Evolutionary conservation across 2,329 filamentous ascomycete species (phyloP), one percentile per base, ranked within the genome.

Genomic region (Blastomyces emzantsi): DNA sequence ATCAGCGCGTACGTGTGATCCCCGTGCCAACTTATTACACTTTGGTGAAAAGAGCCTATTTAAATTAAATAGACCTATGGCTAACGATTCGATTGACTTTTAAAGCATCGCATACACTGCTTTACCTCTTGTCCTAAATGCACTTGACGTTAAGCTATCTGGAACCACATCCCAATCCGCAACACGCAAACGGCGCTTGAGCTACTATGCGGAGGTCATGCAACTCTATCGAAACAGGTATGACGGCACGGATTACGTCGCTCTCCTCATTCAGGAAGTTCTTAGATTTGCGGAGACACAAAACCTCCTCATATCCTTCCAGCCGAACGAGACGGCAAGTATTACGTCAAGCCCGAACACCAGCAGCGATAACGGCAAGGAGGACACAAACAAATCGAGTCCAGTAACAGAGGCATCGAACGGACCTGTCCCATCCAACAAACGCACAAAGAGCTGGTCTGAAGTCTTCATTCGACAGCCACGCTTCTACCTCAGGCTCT

Each of bases 151-250:
- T 7, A 76, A 76, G 57, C 67, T 77, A 6, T 75, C 74, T 15
- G 69, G 70, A n/a, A 68, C 73, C 17, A 74, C 71, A 63, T 71
- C 74, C 15, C 73, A 76, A 22, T 70, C 74, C 0, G 74, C 73
- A 2, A 69, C 77, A 3, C 80, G 79, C 65, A 77, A 79, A 65
- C 76, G 79, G 61, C 75, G 77, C 9, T 74, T 80, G 43, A 76
- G 77, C 63, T 77, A 79, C 55, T 73, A 80, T 25, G 77, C 79
- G 51, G 78, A 80, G 61, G 77, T 77, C 0, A 79, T 81, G 75
- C 78, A 77, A 63, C 76, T 75, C 0, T 80, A 80, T 58, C 76
- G 79, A 62, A 77, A 76, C 2, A 77, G 78, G 60, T 80, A 80
- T 63, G 78, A 81, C 62, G 77, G 77, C 28, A 76, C 78, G 1